Base-by-base conservation (phyloP, 2,329 filamentous ascomycete species). In the Colletotrichum tamarilloi region DNA sequence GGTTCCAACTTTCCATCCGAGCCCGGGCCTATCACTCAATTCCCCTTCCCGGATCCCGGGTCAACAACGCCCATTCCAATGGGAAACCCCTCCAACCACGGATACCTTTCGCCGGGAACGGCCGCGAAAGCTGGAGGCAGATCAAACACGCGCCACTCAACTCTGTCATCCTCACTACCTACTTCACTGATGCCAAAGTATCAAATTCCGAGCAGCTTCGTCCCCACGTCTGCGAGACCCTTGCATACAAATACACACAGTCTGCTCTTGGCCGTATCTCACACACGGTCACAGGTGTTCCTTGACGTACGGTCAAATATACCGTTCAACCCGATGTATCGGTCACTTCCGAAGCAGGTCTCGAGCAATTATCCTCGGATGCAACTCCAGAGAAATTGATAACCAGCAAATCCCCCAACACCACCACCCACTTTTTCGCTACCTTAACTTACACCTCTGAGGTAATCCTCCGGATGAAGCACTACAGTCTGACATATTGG, bases 21-120 rank as follows among this genome's bases (percentile, higher is more conserved):
- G 49, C 49, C 49, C 12, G 14, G 22, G 14, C 22, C 38, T 35
- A 12, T 49, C 35, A n/a, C 19, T 26, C 49, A 4, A 30, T n/a
- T 30, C 32, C 46, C 30, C 28, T 49, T 9, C 46, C 28, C 60
- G 60, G 60, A 12, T 26, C 62, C 30, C 28, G 62, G 62, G 62
- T 24, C 62, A 55, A n/a, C 30, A 55, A n/a, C 30, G n/a, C 35
- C 46, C 62, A 64, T 64, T 64, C 62, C 49, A 64, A n/a, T 62
- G 22, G 35, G 35, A 19, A 24, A n/a, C n/a, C 12, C 14, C 30
- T 38, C 60, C 60, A 28, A n/a, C 19, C 19, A 49, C 42, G 38
- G 60, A 35, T 52, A 32, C 42, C 46, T 32, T 22, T 35, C 28
- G 28, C 62, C 62, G 62, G 62, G 46, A 55, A 64, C 62, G 46